Conservation (phyloP, 2,329 filamentous ascomycete genomes). For the Cercospora berteroae region DNA sequence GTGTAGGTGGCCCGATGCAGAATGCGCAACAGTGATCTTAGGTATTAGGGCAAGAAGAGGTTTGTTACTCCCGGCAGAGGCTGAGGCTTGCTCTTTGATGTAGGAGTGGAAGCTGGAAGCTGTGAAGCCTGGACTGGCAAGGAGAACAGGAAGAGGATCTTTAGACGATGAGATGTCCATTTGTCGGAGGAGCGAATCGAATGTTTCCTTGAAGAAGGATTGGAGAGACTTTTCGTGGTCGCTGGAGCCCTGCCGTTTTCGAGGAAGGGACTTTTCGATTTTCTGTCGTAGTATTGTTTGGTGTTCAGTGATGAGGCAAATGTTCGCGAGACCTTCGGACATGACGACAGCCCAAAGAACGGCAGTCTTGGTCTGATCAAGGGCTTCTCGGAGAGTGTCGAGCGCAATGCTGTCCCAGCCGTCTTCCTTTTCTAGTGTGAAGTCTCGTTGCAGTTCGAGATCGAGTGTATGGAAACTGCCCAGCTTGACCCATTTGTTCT, state of each 20-base stretch:
- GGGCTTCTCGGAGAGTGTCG: slow-evolving; percentile 73
- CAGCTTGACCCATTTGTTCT: slow-evolving; percentile 66
- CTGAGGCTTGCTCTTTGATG: slow-evolving; percentile 60
- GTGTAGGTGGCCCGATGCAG: slow-evolving; percentile 81
- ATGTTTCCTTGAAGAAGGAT: slow-evolving; percentile 74
- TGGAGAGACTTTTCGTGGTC: slow-evolving; percentile 60
- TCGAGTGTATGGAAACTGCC: slow-evolving; percentile 72
- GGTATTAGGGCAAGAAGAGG: slow-evolving; percentile 61
- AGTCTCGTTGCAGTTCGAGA: slow-evolving; percentile 81
- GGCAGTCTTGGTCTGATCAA: slow-evolving; percentile 74
- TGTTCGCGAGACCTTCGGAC: slow-evolving; percentile 82
- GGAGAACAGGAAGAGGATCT: slow-evolving; percentile 67
- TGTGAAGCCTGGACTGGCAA: slow-evolving; percentile 87
- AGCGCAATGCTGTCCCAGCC: slow-evolving; percentile 89
- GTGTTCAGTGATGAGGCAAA: slow-evolving; percentile 77
- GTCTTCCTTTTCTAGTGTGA: slow-evolving; percentile 78
- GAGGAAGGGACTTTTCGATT: slow-evolving; percentile 65
- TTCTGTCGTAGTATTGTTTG: slow-evolving; percentile 72
- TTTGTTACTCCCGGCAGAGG: slow-evolving; percentile 64
- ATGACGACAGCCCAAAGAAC: slow-evolving; percentile 89
- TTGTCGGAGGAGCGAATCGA: slow-evolving; percentile 72
- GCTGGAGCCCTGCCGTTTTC: slow-evolving; percentile 62
- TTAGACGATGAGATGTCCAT: slow-evolving; percentile 62
- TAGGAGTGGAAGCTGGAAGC: slow-evolving; percentile 77
- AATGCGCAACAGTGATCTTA: slow-evolving; percentile 72